Conservation (phyloP, 257 asterid genomes). For the Solanum pimpinellifolium region DNA sequence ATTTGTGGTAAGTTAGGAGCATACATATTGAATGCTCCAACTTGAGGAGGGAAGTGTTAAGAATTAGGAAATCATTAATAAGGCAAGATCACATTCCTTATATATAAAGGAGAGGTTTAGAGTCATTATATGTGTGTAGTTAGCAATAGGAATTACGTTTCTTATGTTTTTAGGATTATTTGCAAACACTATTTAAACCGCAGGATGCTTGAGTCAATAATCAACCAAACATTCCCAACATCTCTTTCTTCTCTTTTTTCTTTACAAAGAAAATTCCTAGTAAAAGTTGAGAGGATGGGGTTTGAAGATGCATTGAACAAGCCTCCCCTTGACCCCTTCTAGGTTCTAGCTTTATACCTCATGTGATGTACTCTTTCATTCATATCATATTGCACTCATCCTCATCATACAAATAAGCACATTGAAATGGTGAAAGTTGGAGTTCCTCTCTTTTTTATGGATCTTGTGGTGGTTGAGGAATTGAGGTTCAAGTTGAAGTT, state of each 20-base stretch:
- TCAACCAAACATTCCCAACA: background rate
- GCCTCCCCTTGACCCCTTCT: background rate
- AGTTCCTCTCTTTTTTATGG: background rate
- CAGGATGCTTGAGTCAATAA: background rate
- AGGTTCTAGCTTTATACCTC: background rate
- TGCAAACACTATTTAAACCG: background rate
- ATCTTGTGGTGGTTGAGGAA: background rate
- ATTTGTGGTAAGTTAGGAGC: background rate
- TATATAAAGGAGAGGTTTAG: background rate
- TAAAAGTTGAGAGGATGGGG: background rate
- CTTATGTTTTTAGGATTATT: background rate
- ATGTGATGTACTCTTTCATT: background rate
- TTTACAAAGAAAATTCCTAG: background rate
- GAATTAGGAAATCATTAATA: background rate
- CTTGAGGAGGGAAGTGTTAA: background rate
- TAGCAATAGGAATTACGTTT: background rate
- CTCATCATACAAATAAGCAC: background rate
- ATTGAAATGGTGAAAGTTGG: background rate
- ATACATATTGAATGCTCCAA: background rate
- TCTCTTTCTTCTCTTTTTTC: background rate
- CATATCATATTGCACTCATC: background rate
- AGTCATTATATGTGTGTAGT: background rate
- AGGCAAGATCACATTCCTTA: background rate
- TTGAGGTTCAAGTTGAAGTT: background rate
- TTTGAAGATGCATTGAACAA: background rate